Evolutionary conservation across 164 flowering plant species (phyloP).

Genomic region (Aristolochia fimbriata): DNA sequence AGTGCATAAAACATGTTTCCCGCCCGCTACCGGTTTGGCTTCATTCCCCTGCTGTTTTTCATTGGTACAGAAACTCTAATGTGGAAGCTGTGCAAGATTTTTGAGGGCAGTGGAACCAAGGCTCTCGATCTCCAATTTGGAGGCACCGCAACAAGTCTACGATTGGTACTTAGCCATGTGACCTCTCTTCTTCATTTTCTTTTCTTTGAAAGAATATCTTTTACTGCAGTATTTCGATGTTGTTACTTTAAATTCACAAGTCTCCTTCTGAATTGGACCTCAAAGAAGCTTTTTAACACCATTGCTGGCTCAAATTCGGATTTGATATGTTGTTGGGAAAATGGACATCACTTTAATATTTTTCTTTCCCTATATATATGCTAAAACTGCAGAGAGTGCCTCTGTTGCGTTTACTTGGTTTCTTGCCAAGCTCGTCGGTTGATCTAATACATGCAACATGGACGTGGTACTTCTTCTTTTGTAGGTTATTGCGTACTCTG

Average conservation of each 20-base stretch:
- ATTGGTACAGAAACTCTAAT: slow-evolving; percentile 39
- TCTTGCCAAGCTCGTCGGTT: too few species aligned
- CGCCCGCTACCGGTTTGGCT: background rate
- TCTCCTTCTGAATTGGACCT: too few species aligned
- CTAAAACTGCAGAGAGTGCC: background rate
- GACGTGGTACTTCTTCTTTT: background rate
- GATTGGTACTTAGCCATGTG: slow-evolving; percentile 36
- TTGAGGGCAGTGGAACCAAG: slow-evolving; percentile 29
- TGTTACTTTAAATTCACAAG: too few species aligned
- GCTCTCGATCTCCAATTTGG: slow-evolving; percentile 77
- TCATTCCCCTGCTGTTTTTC: background rate
- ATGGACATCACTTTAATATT: background rate
- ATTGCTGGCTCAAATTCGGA: background rate
- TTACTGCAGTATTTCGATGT: too few species aligned
- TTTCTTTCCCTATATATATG: too few species aligned
- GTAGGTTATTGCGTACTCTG: slow-evolving; percentile 74
- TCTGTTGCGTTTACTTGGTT: too few species aligned
- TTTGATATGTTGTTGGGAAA: background rate
- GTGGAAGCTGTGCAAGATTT: slow-evolving; percentile 65
- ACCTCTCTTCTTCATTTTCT: too few species aligned
- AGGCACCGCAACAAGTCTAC: slow-evolving; percentile 35
- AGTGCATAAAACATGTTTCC: background rate
- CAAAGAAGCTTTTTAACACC: background rate
- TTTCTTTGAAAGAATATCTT: too few species aligned
- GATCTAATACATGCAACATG: too few species aligned